A percentile compares a stretch with the other conserved stretches of the same genome.
These are phyloP conservation scores for Exophiala mesophila DNA, from an alignment of 2,329 filamentous ascomycete genomes.

Conservation along the genomic window DNA sequence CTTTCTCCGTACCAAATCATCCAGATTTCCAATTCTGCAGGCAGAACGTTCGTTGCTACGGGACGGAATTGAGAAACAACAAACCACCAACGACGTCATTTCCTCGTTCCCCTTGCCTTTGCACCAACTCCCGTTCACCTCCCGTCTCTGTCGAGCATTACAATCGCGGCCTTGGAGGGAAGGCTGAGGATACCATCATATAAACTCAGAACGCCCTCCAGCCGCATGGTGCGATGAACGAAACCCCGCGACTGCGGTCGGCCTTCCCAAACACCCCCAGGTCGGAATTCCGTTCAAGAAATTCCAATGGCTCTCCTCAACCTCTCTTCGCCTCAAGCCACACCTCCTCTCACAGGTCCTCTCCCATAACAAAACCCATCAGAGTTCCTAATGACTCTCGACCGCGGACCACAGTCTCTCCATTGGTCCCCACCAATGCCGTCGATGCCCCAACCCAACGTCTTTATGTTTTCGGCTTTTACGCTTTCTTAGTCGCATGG, in stretches of 20 bases:
- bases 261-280: conserved; percentile 71
- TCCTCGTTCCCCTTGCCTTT: too few relatives aligned
- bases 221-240: conserved; percentile 67
- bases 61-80: too few relatives aligned
- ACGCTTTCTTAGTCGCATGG: conserved; percentile 71
- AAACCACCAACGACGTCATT: too few relatives aligned
- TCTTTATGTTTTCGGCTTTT: conserved; percentile 78
- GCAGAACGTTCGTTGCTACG: too few relatives aligned
- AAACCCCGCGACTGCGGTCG: conserved; percentile 75
- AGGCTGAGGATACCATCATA: too few relatives aligned
- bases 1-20: too few relatives aligned
- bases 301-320: conserved; percentile 8
- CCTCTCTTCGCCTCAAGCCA: conserved; percentile 16
- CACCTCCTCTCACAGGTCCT: conserved; percentile 15
- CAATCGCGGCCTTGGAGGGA: too few relatives aligned
- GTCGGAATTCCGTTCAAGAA: conserved; percentile 12
- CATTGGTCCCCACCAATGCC: conserved; percentile 73
- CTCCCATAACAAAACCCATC: conserved; percentile 22
- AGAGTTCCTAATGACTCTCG: conserved; percentile 16
- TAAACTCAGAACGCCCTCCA: conserved; percentile 5
- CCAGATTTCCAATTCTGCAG: too few relatives aligned
- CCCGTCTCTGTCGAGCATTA: too few relatives aligned
- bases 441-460: conserved; percentile 89
- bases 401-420: conserved; percentile 36
- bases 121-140: too few relatives aligned